phyloP scores from a whole-genome alignment of 805 yeast species.

The Lachancea fermentati region DNA sequence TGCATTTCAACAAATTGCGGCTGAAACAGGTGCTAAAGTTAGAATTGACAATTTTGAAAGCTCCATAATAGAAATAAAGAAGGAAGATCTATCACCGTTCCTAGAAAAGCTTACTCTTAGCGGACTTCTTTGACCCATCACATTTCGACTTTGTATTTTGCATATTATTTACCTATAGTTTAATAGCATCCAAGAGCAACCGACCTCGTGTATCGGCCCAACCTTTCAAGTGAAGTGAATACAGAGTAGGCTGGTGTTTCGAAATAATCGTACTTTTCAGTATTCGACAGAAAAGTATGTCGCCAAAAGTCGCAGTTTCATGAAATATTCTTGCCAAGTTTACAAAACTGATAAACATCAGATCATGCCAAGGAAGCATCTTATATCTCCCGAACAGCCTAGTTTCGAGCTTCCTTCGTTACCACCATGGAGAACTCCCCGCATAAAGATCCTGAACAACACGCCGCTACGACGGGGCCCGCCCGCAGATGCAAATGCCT shows the following conservation, averaged over 20 bases:
- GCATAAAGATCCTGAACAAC: constrained; percentile 11
- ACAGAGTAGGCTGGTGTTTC: too few species aligned
- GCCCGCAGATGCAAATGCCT: constrained; percentile 3
- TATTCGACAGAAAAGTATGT: background rate
- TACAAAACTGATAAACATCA: background rate
- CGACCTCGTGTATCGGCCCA: too few species aligned
- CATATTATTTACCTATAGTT: background rate
- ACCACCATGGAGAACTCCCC: constrained; percentile 28
- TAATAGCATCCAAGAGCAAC: background rate
- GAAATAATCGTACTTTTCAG: too few species aligned
- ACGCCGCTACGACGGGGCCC: constrained; percentile 20
- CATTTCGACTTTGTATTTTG: background rate
- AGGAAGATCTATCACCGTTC: constrained; percentile 84
- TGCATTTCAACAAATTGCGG: constrained; percentile 86
- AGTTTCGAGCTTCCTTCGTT: constrained; percentile 24
- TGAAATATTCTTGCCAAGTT: background rate
- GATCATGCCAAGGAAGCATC: constrained; percentile 7
- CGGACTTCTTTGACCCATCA: constrained; percentile 44
- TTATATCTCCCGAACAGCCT: constrained; percentile 9
- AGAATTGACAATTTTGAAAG: constrained; percentile 93
- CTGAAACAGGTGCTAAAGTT: constrained; percentile 78
- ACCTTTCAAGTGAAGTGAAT: too few species aligned
- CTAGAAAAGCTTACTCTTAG: constrained; percentile 76
- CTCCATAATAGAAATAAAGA: constrained; percentile 82
- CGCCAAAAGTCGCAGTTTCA: background rate